Percentiles rank a stretch among this genome's conserved stretches.
Evolutionary conservation across 768 basidiomycete species (phyloP).

Genomic region (Omphalotus guepiniiformis): DNA sequence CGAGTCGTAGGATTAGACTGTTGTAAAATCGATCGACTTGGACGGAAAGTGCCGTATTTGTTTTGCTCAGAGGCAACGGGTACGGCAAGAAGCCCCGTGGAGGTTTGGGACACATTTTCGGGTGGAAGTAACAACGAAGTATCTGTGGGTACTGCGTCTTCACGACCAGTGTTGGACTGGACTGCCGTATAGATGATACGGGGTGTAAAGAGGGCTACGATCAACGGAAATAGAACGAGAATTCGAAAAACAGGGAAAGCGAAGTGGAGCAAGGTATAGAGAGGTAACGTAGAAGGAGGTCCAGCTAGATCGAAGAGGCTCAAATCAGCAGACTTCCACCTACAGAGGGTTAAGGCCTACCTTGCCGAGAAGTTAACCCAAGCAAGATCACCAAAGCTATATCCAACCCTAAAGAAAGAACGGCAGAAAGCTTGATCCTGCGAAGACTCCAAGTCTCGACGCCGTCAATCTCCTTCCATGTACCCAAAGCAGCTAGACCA

Average conservation of each 20-base stretch:
- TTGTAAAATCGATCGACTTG: constrained; percentile 43
- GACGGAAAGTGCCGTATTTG: constrained; percentile 77
- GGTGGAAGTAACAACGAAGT: constrained; percentile 56
- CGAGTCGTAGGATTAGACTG: constrained; percentile 53
- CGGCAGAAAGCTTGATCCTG: constrained; percentile 51
- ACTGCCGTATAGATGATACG: constrained; percentile 59
- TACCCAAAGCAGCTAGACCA: constrained; percentile 69
- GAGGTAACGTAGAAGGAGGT: constrained; percentile 11
- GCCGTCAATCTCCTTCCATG: constrained; percentile 75
- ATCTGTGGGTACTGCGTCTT: constrained; percentile 36
- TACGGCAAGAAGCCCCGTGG: constrained; percentile 48
- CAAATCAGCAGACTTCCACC: constrained; percentile 13
- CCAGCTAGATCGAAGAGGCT: constrained; percentile 11
- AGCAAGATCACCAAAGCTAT: constrained; percentile 54
- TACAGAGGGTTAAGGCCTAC: constrained; percentile 23
- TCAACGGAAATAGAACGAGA: constrained; percentile 54
- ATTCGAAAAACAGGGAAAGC: constrained; percentile 62
- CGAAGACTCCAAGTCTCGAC: constrained; percentile 62
- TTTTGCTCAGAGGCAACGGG: constrained; percentile 35
- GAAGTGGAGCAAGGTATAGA: constrained; percentile 36
- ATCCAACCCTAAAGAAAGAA: constrained; percentile 55
- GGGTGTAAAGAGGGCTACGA: constrained; percentile 60
- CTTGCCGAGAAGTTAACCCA: constrained; percentile 30
- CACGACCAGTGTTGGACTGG: constrained; percentile 35
- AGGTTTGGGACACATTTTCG: constrained; percentile 38